Evolutionary conservation across 371 early-diverging fungal species (phyloP).

Genomic region (Mucor saturninus): DNA sequence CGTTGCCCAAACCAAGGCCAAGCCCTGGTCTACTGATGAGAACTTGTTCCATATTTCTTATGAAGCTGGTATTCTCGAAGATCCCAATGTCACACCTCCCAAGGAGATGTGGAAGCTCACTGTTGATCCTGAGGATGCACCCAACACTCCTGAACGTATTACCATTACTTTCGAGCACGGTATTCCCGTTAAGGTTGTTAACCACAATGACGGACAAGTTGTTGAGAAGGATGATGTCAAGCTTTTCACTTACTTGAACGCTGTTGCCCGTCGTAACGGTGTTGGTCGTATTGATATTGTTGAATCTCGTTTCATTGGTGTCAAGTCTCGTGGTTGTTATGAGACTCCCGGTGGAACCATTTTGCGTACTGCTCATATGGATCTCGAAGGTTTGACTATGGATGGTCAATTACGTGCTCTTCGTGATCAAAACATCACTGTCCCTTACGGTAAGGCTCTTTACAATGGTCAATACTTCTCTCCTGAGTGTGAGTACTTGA

Average conservation of each 20-base stretch:
- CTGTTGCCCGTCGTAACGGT: conserved; percentile 94
- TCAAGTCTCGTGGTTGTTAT: conserved; percentile 98
- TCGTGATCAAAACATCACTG: conserved; percentile 87
- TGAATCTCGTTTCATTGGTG: conserved; percentile 97
- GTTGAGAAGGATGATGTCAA: conserved; percentile 74
- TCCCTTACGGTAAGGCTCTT: conserved; percentile 72
- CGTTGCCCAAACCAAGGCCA: conserved; percentile 92
- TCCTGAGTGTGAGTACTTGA: conserved; percentile 91
- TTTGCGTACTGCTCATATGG: conserved; percentile 92
- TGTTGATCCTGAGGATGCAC: conserved; percentile 92
- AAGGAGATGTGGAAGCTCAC: conserved; percentile 98
- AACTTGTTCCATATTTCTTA: conserved; percentile 98
- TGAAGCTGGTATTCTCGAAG: conserved; percentile 96
- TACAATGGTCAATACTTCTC: conserved; percentile 98
- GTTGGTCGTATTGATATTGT: conserved; percentile 98
- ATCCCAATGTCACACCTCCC: conserved; percentile 93
- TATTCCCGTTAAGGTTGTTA: conserved; percentile 87
- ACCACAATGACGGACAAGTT: conserved; percentile 73
- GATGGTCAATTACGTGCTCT: conserved; percentile 94
- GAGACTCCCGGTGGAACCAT: conserved; percentile 98
- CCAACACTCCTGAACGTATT: conserved; percentile 94
- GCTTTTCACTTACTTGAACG: conserved; percentile 93
- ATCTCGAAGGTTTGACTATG: conserved; percentile 92
- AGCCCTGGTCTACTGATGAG: conserved; percentile 99
- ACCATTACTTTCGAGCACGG: conserved; percentile 88